Evolutionary conservation across 306 rosid genomes (phyloP), one percentile per base, ranked within the genome.

Genomic region (Casuarina cunninghamiana): DNA sequence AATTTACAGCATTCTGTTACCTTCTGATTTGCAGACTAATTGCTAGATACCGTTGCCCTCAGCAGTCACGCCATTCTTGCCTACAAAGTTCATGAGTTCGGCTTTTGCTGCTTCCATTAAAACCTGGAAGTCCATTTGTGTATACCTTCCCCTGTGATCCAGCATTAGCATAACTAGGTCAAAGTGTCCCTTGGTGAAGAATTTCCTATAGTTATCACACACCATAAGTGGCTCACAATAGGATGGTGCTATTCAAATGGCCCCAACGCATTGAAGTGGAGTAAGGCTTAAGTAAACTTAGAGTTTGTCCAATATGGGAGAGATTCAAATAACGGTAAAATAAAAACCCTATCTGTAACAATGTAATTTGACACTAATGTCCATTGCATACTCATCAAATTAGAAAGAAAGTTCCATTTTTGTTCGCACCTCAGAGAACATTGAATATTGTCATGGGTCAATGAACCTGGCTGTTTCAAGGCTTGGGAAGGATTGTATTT

Each of bases 91-190:
- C 76, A 84, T 78, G 48, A 92, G 91, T 79, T 92, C 97, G 53
- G 68, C 88, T 88, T 80, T 88, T 38, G 98, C 97, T 66, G 93
- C 96, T 82, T 95, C 97, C 93, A 88, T 92, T 77, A 91, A 84
- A 71, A 71, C 87, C 50, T 79, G 87, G 81, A 92, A 95, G 76
- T 89, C 89, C 32, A 84, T 42, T 50, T 83, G 62, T n/a, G 76
- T 87, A 82, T 92, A 95, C 88, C 98, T 88, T 81, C 97, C 98
- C 98, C 98, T 95, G 92, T 58, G 80, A 70, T 68, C 72, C 75
- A 87, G 76, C 84, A 78, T 77, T 71, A 38, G 71, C 75, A 71
- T 42, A 70, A 75, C 83, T 75, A 83, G 50, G 69, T 79, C 76
- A 69, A 37, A 5, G 50, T 48, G 21, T 9, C 41, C 42, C 54